Conservation (phyloP, 768 basidiomycete species). For the Gloeophyllum trabeum region DNA sequence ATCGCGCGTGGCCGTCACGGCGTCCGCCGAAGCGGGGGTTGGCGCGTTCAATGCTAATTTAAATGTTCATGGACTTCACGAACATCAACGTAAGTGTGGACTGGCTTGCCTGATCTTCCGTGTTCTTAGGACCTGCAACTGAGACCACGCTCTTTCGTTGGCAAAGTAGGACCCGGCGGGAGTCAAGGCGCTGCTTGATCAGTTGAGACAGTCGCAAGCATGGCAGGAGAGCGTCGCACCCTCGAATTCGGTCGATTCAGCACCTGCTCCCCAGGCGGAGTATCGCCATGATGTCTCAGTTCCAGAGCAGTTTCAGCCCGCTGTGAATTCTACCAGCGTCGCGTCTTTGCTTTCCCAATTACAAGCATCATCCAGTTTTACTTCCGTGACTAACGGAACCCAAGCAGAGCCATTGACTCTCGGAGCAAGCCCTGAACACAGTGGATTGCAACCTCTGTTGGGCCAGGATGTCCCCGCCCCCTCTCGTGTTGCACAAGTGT, state of each 20-base stretch:
- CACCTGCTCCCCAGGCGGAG: too few species aligned
- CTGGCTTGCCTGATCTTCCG: neutral
- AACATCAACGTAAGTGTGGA: constrained; percentile 42
- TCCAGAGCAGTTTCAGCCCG: too few species aligned
- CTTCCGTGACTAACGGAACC: constrained; percentile 9
- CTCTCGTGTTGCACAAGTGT: neutral
- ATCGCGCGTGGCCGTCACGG: too few species aligned
- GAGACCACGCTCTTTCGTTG: neutral
- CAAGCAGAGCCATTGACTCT: too few species aligned
- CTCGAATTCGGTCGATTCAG: constrained; percentile 1
- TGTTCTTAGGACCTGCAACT: too few species aligned
- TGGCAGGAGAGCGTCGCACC: constrained; percentile 42
- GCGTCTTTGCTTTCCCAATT: constrained; percentile 56
- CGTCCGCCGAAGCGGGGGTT: too few species aligned
- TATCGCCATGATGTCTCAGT: too few species aligned
- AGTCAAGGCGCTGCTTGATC: constrained; percentile 62
- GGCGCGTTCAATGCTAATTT: too few species aligned
- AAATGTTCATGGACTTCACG: constrained; percentile 35
- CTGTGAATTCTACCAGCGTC: too few species aligned
- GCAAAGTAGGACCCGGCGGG: constrained; percentile 46
- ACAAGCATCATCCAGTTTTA: constrained; percentile 21
- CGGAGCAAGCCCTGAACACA: too few species aligned
- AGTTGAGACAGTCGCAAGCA: constrained; percentile 52
- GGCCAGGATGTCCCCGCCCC: too few species aligned
- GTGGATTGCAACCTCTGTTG: too few species aligned